Evolutionary conservation across 208 protist species (phyloP), one percentile per base, ranked within the genome.

Genomic region (Crithidia mellificae): DNA sequence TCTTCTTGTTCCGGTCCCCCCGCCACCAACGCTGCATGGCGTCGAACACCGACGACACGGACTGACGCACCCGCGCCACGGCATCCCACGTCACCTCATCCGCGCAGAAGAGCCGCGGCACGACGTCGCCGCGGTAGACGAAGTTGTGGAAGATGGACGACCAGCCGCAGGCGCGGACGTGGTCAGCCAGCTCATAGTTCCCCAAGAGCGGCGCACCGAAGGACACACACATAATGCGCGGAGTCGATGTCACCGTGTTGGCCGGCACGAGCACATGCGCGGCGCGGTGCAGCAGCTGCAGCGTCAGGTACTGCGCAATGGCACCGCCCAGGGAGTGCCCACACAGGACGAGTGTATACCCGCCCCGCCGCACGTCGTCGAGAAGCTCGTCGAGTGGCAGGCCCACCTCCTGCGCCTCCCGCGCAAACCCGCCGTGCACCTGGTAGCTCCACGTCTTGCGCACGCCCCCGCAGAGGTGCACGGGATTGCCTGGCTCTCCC

Each of bases 321-420:
- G 78, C 81, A 1, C 89, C 89, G 15, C 86, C 89, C 0, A 94
- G 78, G 0, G 89, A 94, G 74, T 94, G 89, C 22, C 89, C 89
- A n/a, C 72, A 85, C 46, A 94, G 58, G 11, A 92, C 84, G 12
- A 94, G 75, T 5, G 77, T 77, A 49, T 92, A 92, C 53, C 69
- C 69, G 43, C 89, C 85, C 17, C 63, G 44, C 0, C 74, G 44
- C 15, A 89, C 75, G 46, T 91, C 83, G 19, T 81, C 68, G 1
- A 84, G 30, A 52, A 94, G 74, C 20, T 68, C 25, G 12, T 82
- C 72, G n/a, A 92, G 55, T 4, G 78, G 74, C 9, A 87, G 56
- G 0, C 67, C 64, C n/a, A 68, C 67, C 59, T 85, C 83, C 20
- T 80, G 61, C 29, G 84, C 85, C 68, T 92, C 89, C 27, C 76